Conservation (phyloP, 192 early-diverging fungal species). For the Mortierella antarctica region DNA sequence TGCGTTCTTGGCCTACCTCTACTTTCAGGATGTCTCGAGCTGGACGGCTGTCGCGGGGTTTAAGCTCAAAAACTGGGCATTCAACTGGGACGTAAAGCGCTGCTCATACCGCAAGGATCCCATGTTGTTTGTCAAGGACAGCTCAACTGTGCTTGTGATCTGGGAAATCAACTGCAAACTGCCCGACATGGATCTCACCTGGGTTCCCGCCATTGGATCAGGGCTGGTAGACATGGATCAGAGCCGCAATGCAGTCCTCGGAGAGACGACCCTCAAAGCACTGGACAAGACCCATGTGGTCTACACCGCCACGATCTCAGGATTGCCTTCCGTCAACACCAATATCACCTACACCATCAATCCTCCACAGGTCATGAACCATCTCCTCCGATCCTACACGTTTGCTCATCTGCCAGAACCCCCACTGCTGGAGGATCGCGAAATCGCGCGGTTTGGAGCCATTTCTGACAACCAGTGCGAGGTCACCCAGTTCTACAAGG, state of each 20-base stretch:
- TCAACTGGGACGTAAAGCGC: constrained; percentile 56
- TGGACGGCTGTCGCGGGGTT: constrained; percentile 35
- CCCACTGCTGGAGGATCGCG: constrained; percentile 52
- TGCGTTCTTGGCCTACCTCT: constrained; percentile 22
- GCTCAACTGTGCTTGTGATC: constrained; percentile 57
- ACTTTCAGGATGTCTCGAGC: constrained; percentile 32
- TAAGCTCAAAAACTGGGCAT: constrained; percentile 60
- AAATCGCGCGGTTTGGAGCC: constrained; percentile 58
- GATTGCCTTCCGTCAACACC: constrained; percentile 29
- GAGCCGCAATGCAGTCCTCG: not conserved
- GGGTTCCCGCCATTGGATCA: constrained; percentile 23
- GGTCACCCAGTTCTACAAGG: constrained; percentile 33
- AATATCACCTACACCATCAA: constrained; percentile 40
- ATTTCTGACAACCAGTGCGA: constrained; percentile 60
- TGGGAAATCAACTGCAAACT: constrained; percentile 69
- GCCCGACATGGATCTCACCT: constrained; percentile 56
- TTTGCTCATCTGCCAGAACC: constrained; percentile 50
- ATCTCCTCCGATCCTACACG: constrained; percentile 40
- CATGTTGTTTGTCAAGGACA: constrained; percentile 62
- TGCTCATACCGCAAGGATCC: constrained; percentile 67
- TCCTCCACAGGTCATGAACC: constrained; percentile 22
- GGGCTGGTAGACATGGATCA: not conserved
- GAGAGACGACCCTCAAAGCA: constrained; percentile 14
- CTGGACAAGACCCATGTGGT: constrained; percentile 31
- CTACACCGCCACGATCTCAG: constrained; percentile 41